phyloP scores from a whole-genome alignment of 2,329 filamentous ascomycete genomes.

The Talaromyces amestolkiae region DNA sequence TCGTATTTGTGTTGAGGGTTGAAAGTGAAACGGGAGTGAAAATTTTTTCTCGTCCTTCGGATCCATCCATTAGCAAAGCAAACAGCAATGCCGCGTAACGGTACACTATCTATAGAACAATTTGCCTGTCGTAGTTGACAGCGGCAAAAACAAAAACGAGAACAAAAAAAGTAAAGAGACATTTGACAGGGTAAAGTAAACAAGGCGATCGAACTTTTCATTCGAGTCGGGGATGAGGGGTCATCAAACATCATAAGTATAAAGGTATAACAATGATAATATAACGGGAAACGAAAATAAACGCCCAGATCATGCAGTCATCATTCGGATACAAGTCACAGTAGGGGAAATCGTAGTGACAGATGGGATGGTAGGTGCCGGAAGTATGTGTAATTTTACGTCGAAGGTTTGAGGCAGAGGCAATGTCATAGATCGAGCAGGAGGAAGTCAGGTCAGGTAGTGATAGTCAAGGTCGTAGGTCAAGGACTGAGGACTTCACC shows the following conservation, averaged over 20 bases:
- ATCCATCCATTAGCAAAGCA: constrained; percentile 1
- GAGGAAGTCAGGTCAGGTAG: not conserved
- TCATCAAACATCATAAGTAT: constrained; percentile 17
- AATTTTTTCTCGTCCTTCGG: constrained; percentile 9
- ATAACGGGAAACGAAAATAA: constrained; percentile 10
- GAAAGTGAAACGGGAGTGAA: not conserved
- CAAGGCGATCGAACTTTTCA: not conserved
- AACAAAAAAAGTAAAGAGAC: not conserved
- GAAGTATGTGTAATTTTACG: not conserved
- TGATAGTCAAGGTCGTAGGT: constrained; percentile 16
- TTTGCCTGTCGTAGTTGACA: constrained; percentile 7
- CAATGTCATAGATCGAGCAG: not conserved
- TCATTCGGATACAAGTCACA: constrained; percentile 21
- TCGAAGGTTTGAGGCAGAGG: not conserved
- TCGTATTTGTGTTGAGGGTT: not conserved
- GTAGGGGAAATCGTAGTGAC: constrained; percentile 11
- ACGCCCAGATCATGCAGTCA: constrained; percentile 23
- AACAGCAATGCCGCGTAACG: constrained; percentile 10
- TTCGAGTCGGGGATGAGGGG: constrained; percentile 2
- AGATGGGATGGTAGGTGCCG: constrained; percentile 8
- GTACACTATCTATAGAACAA: constrained; percentile 18
- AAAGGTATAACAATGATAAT: constrained; percentile 2
- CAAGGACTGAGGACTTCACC: constrained; percentile 39
- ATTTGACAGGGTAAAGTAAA: constrained; percentile 4
- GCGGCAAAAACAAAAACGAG: not conserved